Evolutionary conservation across 2,329 filamentous ascomycete species (phyloP).

Genomic region (Beauveria australis): DNA sequence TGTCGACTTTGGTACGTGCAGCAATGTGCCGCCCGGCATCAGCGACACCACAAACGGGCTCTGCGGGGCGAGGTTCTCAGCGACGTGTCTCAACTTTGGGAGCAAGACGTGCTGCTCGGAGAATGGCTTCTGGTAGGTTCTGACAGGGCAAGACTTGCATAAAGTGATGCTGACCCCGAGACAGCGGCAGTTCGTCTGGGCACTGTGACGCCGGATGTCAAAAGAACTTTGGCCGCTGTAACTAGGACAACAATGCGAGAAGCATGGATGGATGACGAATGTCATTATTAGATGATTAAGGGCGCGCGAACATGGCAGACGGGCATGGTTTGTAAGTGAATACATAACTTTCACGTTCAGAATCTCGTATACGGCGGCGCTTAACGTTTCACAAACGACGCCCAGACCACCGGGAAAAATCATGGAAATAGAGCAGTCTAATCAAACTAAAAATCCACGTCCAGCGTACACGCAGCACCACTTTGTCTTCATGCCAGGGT

Average conservation of each 20-base stretch:
- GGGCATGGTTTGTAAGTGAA: background rate
- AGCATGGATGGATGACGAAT: background rate
- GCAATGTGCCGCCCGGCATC: slow-evolving; percentile 16
- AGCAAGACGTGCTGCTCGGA: slow-evolving; percentile 28
- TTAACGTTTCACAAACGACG: background rate
- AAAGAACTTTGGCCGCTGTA: slow-evolving; percentile 24
- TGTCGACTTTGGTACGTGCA: slow-evolving; percentile 26
- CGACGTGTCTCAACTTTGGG: slow-evolving; percentile 25
- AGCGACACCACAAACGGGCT: slow-evolving; percentile 28
- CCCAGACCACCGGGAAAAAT: background rate
- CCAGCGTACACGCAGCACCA: background rate
- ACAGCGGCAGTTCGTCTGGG: background rate
- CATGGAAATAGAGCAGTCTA: background rate
- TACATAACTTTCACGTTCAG: background rate
- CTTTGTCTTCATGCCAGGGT: background rate
- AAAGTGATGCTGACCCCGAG: background rate
- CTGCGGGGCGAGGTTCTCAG: slow-evolving; percentile 24
- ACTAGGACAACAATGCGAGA: slow-evolving; percentile 6
- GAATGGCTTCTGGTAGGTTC: slow-evolving; percentile 27
- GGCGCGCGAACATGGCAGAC: background rate
- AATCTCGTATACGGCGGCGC: background rate
- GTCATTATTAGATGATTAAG: background rate
- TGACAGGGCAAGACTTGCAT: background rate
- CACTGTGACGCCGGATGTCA: slow-evolving; percentile 29
- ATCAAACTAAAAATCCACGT: background rate